These are phyloP conservation scores for Lyophyllum shimeji DNA, from an alignment of 768 basidiomycete genomes.

Conservation along the genomic window DNA sequence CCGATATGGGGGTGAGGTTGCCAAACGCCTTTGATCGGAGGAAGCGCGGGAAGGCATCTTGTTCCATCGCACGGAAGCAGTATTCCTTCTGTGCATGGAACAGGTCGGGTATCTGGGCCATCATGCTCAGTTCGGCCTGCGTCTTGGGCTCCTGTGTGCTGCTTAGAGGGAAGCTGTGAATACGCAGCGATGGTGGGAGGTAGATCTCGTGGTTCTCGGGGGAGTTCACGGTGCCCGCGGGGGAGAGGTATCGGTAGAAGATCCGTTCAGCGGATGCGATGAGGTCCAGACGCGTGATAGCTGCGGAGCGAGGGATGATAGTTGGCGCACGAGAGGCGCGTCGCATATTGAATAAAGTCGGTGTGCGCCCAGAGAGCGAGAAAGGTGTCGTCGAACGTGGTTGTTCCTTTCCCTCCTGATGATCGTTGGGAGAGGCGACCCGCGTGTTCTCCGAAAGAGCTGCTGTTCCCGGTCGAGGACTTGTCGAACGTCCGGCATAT, in stretches of 20 bases:
- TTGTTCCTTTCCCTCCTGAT: slow-evolving; percentile 34
- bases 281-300: slow-evolving; percentile 88
- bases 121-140: slow-evolving; percentile 63
- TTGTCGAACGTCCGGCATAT: slow-evolving; percentile 51
- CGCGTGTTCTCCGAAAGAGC: slow-evolving; percentile 42
- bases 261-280: slow-evolving; percentile 95
- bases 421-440: slow-evolving; percentile 45
- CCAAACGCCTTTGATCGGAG: slow-evolving; percentile 97
- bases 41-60: slow-evolving; percentile 93
- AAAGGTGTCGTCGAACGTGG: slow-evolving; percentile 79
- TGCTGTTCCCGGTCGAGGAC: slow-evolving; percentile 53
- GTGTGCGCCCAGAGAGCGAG: slow-evolving; percentile 71
- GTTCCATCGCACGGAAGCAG: slow-evolving; percentile 94
- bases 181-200: slow-evolving; percentile 88
- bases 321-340: slow-evolving; percentile 90
- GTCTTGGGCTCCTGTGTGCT: slow-evolving; percentile 71
- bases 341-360: slow-evolving; percentile 71
- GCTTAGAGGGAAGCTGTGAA: slow-evolving; percentile 86
- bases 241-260: slow-evolving; percentile 90
- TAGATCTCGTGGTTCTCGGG: slow-evolving; percentile 97
- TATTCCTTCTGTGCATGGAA: slow-evolving; percentile 98
- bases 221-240: slow-evolving; percentile 70
- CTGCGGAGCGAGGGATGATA: slow-evolving; percentile 86
- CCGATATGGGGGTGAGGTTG: slow-evolving; percentile 90
- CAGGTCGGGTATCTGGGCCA: slow-evolving; percentile 94